phyloP scores from a whole-genome alignment of 345 rosid species.

The Odontarrhena argentea region DNA sequence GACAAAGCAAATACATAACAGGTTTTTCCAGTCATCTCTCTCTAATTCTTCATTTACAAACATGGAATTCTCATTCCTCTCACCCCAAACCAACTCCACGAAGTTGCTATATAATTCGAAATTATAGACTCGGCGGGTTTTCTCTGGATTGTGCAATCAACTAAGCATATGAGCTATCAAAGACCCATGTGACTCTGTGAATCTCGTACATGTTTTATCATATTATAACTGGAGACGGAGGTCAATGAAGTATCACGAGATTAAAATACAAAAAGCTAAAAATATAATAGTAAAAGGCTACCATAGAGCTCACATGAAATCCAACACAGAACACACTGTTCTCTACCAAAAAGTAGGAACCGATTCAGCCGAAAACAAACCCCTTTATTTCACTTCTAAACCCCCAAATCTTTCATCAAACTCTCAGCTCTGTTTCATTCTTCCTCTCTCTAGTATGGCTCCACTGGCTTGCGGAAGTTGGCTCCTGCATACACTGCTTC shows the following conservation, averaged over 20 bases:
- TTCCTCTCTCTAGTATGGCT: slow-evolving; percentile 61
- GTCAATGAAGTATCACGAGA: background rate
- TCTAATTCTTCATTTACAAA: too few relatives aligned
- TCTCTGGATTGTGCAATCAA: too few relatives aligned
- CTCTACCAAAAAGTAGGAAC: slow-evolving; percentile 9
- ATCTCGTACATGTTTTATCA: slow-evolving; percentile 9
- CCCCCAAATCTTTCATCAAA: background rate
- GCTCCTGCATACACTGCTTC: slow-evolving; percentile 86
- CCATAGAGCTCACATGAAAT: slow-evolving; percentile 15
- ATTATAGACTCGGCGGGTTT: too few relatives aligned
- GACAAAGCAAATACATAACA: too few relatives aligned
- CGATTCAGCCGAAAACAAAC: background rate
- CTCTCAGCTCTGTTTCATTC: slow-evolving; percentile 9
- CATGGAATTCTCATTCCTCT: too few relatives aligned
- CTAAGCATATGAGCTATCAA: too few relatives aligned
- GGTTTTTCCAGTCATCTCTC: too few relatives aligned
- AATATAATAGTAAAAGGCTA: background rate
- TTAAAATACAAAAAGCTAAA: slow-evolving; percentile 4
- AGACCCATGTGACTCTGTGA: background rate
- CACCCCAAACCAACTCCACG: too few relatives aligned
- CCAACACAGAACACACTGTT: slow-evolving; percentile 12
- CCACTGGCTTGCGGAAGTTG: slow-evolving; percentile 82
- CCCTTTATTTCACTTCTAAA: background rate
- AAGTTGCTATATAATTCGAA: too few relatives aligned
- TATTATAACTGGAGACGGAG: background rate